A percentile compares a stretch with the other conserved stretches of the same genome.
These are phyloP conservation scores for Anthracocystis walkeri DNA, from an alignment of 1,284 basidiomycete species.

Conservation along the genomic window DNA sequence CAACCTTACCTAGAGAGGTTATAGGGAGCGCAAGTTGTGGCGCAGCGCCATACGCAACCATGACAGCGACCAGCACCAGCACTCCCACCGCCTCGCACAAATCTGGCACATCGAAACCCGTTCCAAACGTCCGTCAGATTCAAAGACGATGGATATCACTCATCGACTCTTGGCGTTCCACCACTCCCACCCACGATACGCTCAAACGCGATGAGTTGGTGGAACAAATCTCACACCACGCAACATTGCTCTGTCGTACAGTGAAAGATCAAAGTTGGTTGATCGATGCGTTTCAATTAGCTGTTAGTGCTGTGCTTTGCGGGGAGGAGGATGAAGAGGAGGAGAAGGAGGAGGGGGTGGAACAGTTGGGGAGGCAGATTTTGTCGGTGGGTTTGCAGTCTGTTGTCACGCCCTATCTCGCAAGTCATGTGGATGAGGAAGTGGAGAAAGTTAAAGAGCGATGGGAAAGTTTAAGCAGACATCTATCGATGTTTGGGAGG, in stretches of 20 bases:
- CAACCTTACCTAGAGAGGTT: too few relatives aligned
- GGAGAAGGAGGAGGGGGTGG: constrained; percentile 1
- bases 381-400: constrained; percentile 34
- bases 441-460: neutral
- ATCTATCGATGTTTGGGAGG: constrained; percentile 12
- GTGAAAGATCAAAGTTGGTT: constrained; percentile 30
- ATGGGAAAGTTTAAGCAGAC: constrained; percentile 13
- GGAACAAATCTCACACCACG: constrained; percentile 37
- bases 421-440: too few relatives aligned
- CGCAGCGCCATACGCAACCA: neutral
- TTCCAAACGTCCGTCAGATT: neutral
- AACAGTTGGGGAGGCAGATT: constrained; percentile 38
- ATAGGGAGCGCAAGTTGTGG: too few relatives aligned
- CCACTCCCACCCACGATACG: neutral
- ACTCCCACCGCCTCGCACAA: neutral
- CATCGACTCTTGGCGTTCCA: constrained; percentile 34
- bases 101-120: neutral
- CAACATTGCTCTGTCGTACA: constrained; percentile 30
- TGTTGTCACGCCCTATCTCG: constrained; percentile 15
- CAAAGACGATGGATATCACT: constrained; percentile 38
- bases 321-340: neutral
- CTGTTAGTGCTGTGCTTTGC: constrained; percentile 30
- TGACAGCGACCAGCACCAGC: constrained; percentile 19
- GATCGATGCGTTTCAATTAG: constrained; percentile 34
- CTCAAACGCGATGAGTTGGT: constrained; percentile 23